Percentiles rank a stretch among this genome's conserved stretches.
Conservation (phyloP, 768 basidiomycete genomes). For the Kockovaella imperatae region DNA sequence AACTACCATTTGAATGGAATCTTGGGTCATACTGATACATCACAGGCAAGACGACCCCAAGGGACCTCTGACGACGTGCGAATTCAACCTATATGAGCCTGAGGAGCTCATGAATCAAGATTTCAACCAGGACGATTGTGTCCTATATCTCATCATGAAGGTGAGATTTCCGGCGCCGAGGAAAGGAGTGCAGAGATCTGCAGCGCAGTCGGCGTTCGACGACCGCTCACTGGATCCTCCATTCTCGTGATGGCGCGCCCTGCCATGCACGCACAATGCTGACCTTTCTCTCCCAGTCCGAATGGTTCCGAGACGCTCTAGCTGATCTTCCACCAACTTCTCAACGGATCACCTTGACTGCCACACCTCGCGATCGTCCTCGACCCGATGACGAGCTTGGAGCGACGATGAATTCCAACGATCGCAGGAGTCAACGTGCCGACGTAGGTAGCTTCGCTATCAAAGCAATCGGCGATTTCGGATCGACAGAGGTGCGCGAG, state of each 20-base stretch:
- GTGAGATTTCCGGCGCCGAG: constrained; percentile 50
- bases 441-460: constrained; percentile 66
- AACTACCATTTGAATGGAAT: not conserved
- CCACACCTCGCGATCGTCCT: constrained; percentile 53
- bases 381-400: constrained; percentile 3
- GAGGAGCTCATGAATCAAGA: constrained; percentile 72
- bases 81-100: constrained; percentile 60
- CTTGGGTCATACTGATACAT: not conserved
- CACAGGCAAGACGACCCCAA: constrained; percentile 37
- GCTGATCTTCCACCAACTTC: constrained; percentile 84
- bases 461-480: constrained; percentile 71
- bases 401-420: constrained; percentile 18
- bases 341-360: constrained; percentile 73
- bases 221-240: too few relatives aligned
- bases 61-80: constrained; percentile 41
- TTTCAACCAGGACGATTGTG: constrained; percentile 62
- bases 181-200: too few relatives aligned
- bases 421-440: constrained; percentile 23
- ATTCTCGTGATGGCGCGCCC: too few relatives aligned
- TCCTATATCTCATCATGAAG: constrained; percentile 78
- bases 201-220: too few relatives aligned
- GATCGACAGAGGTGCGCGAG: constrained; percentile 66
- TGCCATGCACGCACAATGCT: not conserved
- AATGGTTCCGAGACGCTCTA: constrained; percentile 87
- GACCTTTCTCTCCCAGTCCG: constrained; percentile 51